Evolutionary conservation across 2,329 filamentous ascomycete species (phyloP), one percentile per base, ranked within the genome.

Genomic region (Plenodomus lindquistii): DNA sequence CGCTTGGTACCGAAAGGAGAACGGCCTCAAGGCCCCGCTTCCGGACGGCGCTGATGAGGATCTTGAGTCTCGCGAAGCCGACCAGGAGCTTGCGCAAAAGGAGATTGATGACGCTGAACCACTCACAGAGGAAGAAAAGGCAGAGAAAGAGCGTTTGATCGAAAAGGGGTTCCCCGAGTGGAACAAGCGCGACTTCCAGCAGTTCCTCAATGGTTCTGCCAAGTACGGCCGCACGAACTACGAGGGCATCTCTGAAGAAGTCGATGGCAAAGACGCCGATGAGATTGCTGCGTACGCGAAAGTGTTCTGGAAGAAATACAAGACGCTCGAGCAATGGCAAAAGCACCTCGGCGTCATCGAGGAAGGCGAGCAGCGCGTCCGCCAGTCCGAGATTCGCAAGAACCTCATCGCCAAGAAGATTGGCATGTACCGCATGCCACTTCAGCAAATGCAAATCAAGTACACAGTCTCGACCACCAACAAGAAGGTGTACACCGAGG

Each of bases 401-500:
- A 93, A 95, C 74, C 87, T 97, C 78, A 82, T 99, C 46, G 85
- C 87, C 55, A 95, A 92, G 82, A 99, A 99, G 83, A 89, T 99
- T 82, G 83, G 87, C 63, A 90, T 94, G 79, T 97, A 96, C 71
- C 88, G 94, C n/a, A 93, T 97, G 41, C 95, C 94, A 19, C 81
- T 99, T 15, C 94, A 99, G 73, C 94, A 99, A 74, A 85, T 99
- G 66, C 96, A 96, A 79, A 91, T 99, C 78, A 97, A 96, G 76
- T 99, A 99, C 75, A 96, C 92, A 0, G 94, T 99, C 21, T 96
- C 91, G 6, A 99, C 94, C 2, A 99, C 95, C 9, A 99, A 99
- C 83, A 99, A 99, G 79, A 99, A 99, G 78, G 92, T 99, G 1
- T 99, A 99, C 71, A 97, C 92, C 0, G 95, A 99, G 70, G 94